phyloP scores from a whole-genome alignment of 805 yeast genomes.

The Blastobotrys terrestris region DNA sequence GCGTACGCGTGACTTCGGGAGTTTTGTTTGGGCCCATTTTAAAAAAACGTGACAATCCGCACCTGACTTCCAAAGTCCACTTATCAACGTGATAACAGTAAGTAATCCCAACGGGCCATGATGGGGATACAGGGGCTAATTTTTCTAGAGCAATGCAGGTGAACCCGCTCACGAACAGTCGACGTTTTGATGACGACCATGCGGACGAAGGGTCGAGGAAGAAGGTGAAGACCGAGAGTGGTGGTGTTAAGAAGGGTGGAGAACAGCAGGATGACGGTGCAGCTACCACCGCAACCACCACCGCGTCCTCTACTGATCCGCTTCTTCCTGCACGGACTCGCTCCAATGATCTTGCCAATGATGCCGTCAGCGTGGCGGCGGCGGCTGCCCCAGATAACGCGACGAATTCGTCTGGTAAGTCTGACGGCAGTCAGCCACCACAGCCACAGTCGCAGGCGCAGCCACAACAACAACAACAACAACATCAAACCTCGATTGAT shows the following conservation, averaged over 20 bases:
- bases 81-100: neutral
- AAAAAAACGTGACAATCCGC: neutral
- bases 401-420: neutral
- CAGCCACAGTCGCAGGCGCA: conserved; percentile 1
- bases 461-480: neutral
- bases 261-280: neutral
- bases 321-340: neutral
- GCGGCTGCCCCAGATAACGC: conserved; percentile 1
- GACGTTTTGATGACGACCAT: neutral
- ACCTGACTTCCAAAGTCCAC: neutral
- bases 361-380: neutral
- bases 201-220: neutral
- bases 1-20: neutral
- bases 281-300: no score
- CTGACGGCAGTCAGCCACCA: neutral
- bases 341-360: neutral
- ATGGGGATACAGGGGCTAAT: no score
- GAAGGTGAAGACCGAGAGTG: neutral
- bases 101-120: neutral
- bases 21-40: neutral
- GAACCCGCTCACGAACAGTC: neutral
- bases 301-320: no score
- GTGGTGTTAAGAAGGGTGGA: neutral
- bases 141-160: neutral
- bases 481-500: neutral